Evolutionary conservation across 2,329 filamentous ascomycete genomes (phyloP), one percentile per base, ranked within the genome.

Genomic region (Penicillium decumbens): DNA sequence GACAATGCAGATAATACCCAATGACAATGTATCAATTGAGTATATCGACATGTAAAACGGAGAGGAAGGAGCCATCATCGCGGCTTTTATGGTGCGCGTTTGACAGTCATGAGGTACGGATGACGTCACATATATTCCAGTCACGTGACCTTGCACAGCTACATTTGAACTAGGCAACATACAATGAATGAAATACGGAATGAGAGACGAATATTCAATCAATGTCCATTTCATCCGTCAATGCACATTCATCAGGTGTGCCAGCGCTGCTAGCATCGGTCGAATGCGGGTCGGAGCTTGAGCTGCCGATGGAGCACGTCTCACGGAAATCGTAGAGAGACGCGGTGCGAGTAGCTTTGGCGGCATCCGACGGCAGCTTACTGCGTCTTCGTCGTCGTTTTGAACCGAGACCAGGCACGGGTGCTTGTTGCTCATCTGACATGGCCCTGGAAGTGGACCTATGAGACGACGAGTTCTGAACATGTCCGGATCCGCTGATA

Each of bases 91-190:
- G 15, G 35, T n/a, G 25, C 25, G 20, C 3, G 37, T 29, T 29
- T 25, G 13, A 42, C 44, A 23, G 33, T 32, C 33, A 53, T 60
- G 58, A 60, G 29, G 53, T 55, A 51, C 4, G 28, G 8, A 50
- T 71, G 68, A 71, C 67, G 68, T 71, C 67, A 71, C 64, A n/a
- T 24, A 12, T 20, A 23, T 8, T 27, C 29, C 27, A n/a, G 38
- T 45, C 49, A 50, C 20, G 45, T 44, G 15, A 23, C 32, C 20
- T 32, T 29, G 28, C 4, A 24, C 20, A 13, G 13, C 20, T 9
- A 24, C 10, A 25, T 13, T 13, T 12, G 20, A 40, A 24, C 7
- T n/a, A 15, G 38, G 8, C 5, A 27, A 12, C 8, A 23, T 9
- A 12, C 2, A 1, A 9, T 27, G 12, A 42, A 5, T 29, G 3